These are phyloP conservation scores for Scenedesmus sp. DNA, from an alignment of 163 green algal species.

Conservation along the genomic window DNA sequence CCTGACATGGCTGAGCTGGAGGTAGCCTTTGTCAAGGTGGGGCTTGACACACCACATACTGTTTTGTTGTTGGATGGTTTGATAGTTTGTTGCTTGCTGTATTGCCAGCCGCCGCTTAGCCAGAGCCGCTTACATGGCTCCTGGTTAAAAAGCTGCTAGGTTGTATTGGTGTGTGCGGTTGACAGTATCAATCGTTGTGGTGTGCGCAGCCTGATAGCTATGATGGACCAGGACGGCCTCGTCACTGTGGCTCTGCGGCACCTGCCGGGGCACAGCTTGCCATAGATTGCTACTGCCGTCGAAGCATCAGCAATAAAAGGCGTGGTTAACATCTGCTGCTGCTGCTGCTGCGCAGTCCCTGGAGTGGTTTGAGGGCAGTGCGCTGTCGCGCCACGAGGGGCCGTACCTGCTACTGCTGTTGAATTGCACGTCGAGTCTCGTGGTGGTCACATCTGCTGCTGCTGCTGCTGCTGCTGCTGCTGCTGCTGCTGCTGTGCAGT, in stretches of 20 bases:
- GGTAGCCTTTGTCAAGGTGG: not conserved
- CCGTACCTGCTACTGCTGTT: slow-evolving; percentile 28
- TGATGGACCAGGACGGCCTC: no score
- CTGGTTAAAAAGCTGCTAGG: no score
- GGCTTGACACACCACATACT: not conserved
- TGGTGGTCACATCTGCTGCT: no score
- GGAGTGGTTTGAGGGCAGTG: slow-evolving; percentile 44
- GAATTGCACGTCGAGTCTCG: no score
- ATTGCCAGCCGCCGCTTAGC: no score
- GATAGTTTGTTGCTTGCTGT: no score
- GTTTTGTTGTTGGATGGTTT: not conserved
- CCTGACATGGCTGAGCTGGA: not conserved
- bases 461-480: not conserved
- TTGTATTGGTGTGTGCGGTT: no score
- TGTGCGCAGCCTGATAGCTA: no score
- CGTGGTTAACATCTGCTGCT: not conserved
- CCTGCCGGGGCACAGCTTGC: no score
- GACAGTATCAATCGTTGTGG: no score
- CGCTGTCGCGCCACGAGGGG: not conserved
- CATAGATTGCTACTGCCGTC: not conserved
- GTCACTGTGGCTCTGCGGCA: no score
- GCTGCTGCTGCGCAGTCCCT: not conserved
- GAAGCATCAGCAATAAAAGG: not conserved
- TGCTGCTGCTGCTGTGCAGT: not conserved
- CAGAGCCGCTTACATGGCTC: no score